Evolutionary conservation across 352 stramenopile genomes (phyloP), one percentile per base, ranked within the genome.

Genomic region (Pythium sukuiense): DNA sequence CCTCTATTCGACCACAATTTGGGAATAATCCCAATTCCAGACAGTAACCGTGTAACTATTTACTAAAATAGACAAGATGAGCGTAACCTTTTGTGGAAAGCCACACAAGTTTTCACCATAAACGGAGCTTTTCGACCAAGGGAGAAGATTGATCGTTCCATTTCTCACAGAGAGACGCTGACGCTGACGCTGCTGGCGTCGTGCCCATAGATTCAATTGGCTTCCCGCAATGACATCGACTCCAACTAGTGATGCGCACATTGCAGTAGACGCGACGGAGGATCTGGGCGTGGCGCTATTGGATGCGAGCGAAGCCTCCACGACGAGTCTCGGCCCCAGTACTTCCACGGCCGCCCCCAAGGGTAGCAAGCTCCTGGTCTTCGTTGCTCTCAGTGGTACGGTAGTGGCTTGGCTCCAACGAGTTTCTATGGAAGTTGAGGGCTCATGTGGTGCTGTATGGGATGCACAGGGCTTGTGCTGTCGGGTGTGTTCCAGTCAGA

Each of bases 401-500:
- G 32, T 9, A 35, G 32, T 35, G 32, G 32, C 20, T 35, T 35
- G 5, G 8, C 5, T 35, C 32, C 8, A 35, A 9, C 5, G 32
- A 35, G 32, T 9, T 24, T 35, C 32, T 35, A 35, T 9, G 32
- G 32, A 9, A 35, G 32, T 5, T 9, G 32, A 35, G 8, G 32
- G 8, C 32, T 35, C 32, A 35, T 35, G 20, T 9, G 32, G 8
- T 5, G 32, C 32, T 35, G 32, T 35, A 1, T 3, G 14, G 20
- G 12, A 2, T 37, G 13, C 13, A 24, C 16, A 65, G 59, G 49
- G 2, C 50, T 65, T 20, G 54, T 65, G 33, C 53, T 39, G 59
- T 56, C 59, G 35, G 50, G 46, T 30, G 59, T 65, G 24, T 39
- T 56, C 46, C 59, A 65, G 49, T 55, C 59, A 9, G 59, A 65